Conservation (phyloP, 2,329 filamentous ascomycete genomes). For the Fusarium pininemorale region DNA sequence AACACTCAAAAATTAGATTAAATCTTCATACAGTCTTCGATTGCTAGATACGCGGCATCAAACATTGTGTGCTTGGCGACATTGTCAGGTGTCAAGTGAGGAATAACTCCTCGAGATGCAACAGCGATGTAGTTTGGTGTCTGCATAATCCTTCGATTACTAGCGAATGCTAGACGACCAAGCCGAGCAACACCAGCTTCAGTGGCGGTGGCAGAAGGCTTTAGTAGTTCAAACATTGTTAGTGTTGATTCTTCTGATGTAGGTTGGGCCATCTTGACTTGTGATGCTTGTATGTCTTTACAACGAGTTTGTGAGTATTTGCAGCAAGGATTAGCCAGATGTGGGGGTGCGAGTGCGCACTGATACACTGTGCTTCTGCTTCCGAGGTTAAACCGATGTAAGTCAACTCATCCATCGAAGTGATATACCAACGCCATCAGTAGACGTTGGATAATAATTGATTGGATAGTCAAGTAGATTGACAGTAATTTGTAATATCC, state of each 20-base stretch:
- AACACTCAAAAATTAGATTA: neutral
- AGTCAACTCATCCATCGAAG: neutral
- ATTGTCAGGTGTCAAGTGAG: slow-evolving; percentile 90
- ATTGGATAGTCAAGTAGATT: neutral
- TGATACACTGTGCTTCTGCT: neutral
- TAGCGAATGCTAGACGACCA: slow-evolving; percentile 71
- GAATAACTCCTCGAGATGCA: slow-evolving; percentile 84
- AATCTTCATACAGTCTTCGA: slow-evolving; percentile 85
- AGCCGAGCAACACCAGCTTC: slow-evolving; percentile 66
- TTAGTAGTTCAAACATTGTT: slow-evolving; percentile 58
- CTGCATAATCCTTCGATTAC: slow-evolving; percentile 70
- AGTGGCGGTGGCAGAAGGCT: slow-evolving; percentile 43
- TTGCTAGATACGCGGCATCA: slow-evolving; percentile 77
- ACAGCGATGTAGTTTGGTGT: slow-evolving; percentile 86
- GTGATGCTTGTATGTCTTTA: neutral
- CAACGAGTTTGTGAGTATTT: slow-evolving; percentile 26
- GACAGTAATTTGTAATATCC: neutral
- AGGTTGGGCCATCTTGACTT: slow-evolving; percentile 44
- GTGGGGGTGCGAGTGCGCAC: slow-evolving; percentile 10
- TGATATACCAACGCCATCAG: neutral
- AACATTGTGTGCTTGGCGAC: slow-evolving; percentile 72
- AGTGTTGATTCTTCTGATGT: slow-evolving; percentile 31
- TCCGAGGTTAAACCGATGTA: slow-evolving; percentile 33
- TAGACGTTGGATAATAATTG: neutral
- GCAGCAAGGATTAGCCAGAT: slow-evolving; percentile 24